Base-by-base conservation (phyloP, 192 early-diverging fungal genomes). In the Entrophospora sp. region DNA sequence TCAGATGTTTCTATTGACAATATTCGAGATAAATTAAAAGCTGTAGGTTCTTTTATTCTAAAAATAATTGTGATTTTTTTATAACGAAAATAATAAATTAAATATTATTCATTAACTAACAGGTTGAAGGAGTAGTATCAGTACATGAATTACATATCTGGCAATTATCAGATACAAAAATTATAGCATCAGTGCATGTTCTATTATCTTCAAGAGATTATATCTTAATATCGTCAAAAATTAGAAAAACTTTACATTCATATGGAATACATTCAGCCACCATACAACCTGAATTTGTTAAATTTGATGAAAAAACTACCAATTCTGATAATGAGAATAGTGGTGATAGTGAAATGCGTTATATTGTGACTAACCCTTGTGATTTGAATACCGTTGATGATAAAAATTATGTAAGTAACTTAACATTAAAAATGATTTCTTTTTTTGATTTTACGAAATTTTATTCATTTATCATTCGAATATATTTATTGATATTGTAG, bases 131-230 rank as follows among this genome's bases (percentile, higher is more conserved):
- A 46, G 83, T 96, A 4, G 36, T 87, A 2, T 87, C 83, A 12
- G 77, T 95, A 43, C 94, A 97, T 65, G 94, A 97, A 62, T 65
- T 97, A 20, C 94, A 97, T 69, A 87, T 97, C 27, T 97, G 93
- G 92, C 86, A 91, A 71, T 73, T 96, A 65, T 90, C 87, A 28
- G 89, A 93, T 55, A 87, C 81, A 58, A 91, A 94, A 66, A 80
- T 79, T 56, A 80, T 95, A 31, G 89, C 88, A 0, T 90, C 88
- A 1, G 83, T 92, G n/a, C 94, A 97, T 70, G 81, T 94, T 1
- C 70, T 85, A 16, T 73, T 93, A 10, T 69, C 73, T 16, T 81
- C 80, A 34, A 64, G 73, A 61, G 68, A 83, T 51, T 94, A 91
- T 63, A 89, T 89, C 85, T 69, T 71, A 6, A 75, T 95, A 22